Evolutionary conservation across 257 asterid species (phyloP), one percentile per base, ranked within the genome.

Genomic region (Plantago ovata): DNA sequence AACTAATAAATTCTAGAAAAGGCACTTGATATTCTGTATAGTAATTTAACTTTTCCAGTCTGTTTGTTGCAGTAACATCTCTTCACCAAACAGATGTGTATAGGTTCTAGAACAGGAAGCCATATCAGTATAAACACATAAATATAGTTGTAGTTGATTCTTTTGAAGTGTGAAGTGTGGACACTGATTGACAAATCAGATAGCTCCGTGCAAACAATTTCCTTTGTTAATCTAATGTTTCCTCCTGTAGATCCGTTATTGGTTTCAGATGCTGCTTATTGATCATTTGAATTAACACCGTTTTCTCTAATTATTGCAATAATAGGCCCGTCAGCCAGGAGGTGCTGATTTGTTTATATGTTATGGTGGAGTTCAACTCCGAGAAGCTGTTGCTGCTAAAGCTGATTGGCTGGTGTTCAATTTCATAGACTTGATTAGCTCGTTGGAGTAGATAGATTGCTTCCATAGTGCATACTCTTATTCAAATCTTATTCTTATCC

Each of bases 321-420:
- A 58, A 19, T 65, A 91, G 95, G 95, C 98, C 60, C 89, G 96
- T 58, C 64, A 78, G 73, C 94, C 94, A 4, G 98, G 96, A 57
- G 92, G 95, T 15, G 96, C 96, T 2, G 89, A 87, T 87, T 73
- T 87, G 81, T 91, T 82, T 21, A 51, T 84, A 60, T 91, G 98
- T 77, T 91, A 87, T 9, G 95, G 81, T 0, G 96, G 98, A 57
- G 82, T 83, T 75, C 89, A 87, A 57, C 86, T 73, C 45, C 87
- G 96, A 51, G 88, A 87, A 61, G 19, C 74, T 3, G 95, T 87
- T 72, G 98, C 98, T 22, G 83, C 87, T 39, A 85, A 78, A 65
- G 95, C 95, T 61, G 94, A 91, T 81, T 91, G 98, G 98, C 77
- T 91, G 60, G 94, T 87, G 38, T 80, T 78, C 75, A 79, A 77